Evolutionary conservation across 192 early-diverging fungal species (phyloP).

Genomic region (Funneliformis mosseae): DNA sequence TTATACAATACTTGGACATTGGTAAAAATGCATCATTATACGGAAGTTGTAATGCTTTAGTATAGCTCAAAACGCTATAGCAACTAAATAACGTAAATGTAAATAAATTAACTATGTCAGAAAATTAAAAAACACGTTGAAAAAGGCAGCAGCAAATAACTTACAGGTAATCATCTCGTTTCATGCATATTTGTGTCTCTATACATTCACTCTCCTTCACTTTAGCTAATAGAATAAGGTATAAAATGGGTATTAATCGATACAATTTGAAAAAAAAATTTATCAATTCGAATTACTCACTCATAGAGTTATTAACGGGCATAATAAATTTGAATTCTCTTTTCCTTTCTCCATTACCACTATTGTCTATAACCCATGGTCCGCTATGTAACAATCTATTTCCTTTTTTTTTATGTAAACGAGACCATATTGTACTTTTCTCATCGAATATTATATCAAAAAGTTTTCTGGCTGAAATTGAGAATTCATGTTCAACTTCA

Average conservation of each 20-base stretch:
- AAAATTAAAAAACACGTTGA: slow-evolving; percentile 33
- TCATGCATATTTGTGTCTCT: slow-evolving; percentile 56
- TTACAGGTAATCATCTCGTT: slow-evolving; percentile 62
- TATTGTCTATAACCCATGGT: slow-evolving; percentile 26
- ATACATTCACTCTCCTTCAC: slow-evolving; percentile 68
- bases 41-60: slow-evolving; percentile 60
- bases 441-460: slow-evolving; percentile 63
- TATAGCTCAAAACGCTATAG: slow-evolving; percentile 50
- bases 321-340: slow-evolving; percentile 63
- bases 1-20: slow-evolving; percentile 67
- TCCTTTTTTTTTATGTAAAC: slow-evolving; percentile 51
- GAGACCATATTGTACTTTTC: slow-evolving; percentile 50
- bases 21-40: slow-evolving; percentile 73
- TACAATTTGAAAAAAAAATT: not conserved
- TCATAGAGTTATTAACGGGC: slow-evolving; percentile 73
- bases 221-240: slow-evolving; percentile 52
- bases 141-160: slow-evolving; percentile 22
- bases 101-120: not conserved
- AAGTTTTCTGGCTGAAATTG: slow-evolving; percentile 59
- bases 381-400: slow-evolving; percentile 33
- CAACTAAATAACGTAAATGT: slow-evolving; percentile 27
- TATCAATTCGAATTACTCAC: slow-evolving; percentile 35
- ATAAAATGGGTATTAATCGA: not conserved
- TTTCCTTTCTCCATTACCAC: slow-evolving; percentile 34
- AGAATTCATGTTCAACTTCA: slow-evolving; percentile 56